These are phyloP conservation scores for Boletus fagicola DNA, from an alignment of 768 basidiomycete species.

Conservation along the genomic window DNA sequence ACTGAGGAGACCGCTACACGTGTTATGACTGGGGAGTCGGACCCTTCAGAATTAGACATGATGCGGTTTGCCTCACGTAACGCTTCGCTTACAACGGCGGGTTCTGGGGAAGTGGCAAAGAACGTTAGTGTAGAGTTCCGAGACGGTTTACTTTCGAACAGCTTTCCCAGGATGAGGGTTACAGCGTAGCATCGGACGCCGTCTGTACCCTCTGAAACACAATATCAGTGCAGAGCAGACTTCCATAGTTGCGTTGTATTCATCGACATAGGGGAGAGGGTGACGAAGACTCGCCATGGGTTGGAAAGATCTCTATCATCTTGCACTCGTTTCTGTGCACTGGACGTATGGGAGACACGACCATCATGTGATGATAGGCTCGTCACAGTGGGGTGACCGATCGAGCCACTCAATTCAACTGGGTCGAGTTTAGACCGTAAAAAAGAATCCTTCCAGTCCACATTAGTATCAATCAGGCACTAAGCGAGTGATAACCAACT, in stretches of 20 bases:
- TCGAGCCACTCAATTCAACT: too few relatives aligned
- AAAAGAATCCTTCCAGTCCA: too few relatives aligned
- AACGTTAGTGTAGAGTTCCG: not conserved
- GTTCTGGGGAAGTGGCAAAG: not conserved
- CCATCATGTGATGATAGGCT: too few relatives aligned
- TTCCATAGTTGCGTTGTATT: not conserved
- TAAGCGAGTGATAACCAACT: too few relatives aligned
- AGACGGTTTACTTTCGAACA: not conserved
- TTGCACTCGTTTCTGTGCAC: not conserved
- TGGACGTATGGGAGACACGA: too few relatives aligned
- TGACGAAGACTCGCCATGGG: not conserved
- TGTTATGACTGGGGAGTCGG: constrained; percentile 1
- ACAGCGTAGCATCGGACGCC: not conserved
- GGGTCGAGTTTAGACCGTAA: too few relatives aligned
- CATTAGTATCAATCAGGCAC: too few relatives aligned
- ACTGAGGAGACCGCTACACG: not conserved
- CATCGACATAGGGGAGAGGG: not conserved
- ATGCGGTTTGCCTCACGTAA: constrained; percentile 2
- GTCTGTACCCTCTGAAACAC: not conserved
- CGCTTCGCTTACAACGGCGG: not conserved
- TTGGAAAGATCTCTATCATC: not conserved
- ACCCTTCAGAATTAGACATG: not conserved
- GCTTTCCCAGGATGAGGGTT: not conserved
- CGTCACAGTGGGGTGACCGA: too few relatives aligned
- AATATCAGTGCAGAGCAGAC: not conserved